Percentiles rank a stretch among this genome's conserved stretches.
Evolutionary conservation across 768 basidiomycete species (phyloP).

Genomic region (Termitomyces bulborhizus): DNA sequence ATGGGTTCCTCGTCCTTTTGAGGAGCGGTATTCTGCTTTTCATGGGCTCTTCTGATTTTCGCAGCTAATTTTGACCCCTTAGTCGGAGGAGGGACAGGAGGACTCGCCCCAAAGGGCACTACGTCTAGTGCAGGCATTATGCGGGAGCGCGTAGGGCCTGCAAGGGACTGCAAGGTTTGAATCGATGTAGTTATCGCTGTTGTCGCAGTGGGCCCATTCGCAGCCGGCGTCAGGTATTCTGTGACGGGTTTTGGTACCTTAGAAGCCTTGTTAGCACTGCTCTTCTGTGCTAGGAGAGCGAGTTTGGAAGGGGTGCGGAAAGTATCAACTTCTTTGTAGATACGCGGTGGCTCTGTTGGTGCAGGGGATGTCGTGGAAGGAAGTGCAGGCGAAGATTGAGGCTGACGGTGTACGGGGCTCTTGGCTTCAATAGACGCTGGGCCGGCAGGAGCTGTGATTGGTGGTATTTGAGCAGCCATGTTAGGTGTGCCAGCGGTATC

Average conservation of each 20-base stretch:
- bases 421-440: constrained; percentile 9
- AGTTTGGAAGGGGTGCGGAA: constrained; percentile 57
- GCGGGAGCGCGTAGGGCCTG: constrained; percentile 37
- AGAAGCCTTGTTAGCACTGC: constrained; percentile 32
- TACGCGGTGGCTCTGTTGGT: constrained; percentile 7
- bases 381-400: constrained; percentile 13
- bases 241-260: constrained; percentile 44
- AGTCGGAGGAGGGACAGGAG: constrained; percentile 21
- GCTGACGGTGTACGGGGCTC: neutral
- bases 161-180: constrained; percentile 62
- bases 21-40: constrained; percentile 29
- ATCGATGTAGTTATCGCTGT: constrained; percentile 82
- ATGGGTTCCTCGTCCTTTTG: constrained; percentile 34
- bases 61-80: constrained; percentile 71
- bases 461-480: constrained; percentile 11
- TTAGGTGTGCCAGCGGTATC: constrained; percentile 28
- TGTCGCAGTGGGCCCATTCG: constrained; percentile 78
- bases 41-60: constrained; percentile 60
- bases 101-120: constrained; percentile 31
- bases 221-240: constrained; percentile 70
- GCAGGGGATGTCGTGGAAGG: neutral
- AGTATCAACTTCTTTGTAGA: constrained; percentile 23
- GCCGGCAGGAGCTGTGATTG: constrained; percentile 8
- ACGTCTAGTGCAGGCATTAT: constrained; percentile 37
- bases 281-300: constrained; percentile 63